A percentile compares a stretch with the other conserved stretches of the same genome.
Evolutionary conservation across 2,329 filamentous ascomycete genomes (phyloP).

Genomic region (Fusarium multiceps): DNA sequence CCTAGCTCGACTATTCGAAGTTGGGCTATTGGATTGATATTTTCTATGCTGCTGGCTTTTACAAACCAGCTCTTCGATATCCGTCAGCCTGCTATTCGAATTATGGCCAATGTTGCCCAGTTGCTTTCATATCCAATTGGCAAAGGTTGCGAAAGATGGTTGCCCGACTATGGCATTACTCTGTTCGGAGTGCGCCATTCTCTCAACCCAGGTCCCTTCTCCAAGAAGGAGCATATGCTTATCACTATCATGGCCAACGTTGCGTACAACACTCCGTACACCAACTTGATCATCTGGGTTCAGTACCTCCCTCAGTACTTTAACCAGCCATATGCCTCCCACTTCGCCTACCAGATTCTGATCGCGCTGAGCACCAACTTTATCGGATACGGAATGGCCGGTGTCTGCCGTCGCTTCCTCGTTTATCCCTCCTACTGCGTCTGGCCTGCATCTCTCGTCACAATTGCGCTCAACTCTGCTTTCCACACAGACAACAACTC

Average conservation of each 20-base stretch:
- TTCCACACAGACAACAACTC: slow-evolving; percentile 61
- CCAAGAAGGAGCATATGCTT: slow-evolving; percentile 70
- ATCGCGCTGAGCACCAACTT: slow-evolving; percentile 67
- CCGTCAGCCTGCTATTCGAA: slow-evolving; percentile 64
- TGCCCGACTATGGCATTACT: slow-evolving; percentile 64
- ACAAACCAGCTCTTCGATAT: slow-evolving; percentile 70
- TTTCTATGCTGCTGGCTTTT: slow-evolving; percentile 61
- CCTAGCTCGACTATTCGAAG: slow-evolving; percentile 66
- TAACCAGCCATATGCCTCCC: slow-evolving; percentile 64
- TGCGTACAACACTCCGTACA: slow-evolving; percentile 64
- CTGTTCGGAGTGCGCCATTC: slow-evolving; percentile 59
- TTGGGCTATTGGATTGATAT: slow-evolving; percentile 65
- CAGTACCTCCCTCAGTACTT: slow-evolving; percentile 65
- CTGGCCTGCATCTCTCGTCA: slow-evolving; percentile 67
- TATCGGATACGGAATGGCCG: slow-evolving; percentile 70
- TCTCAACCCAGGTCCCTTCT: slow-evolving; percentile 67
- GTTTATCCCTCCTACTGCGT: slow-evolving; percentile 67
- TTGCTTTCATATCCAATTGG: slow-evolving; percentile 67
- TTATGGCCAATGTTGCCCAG: slow-evolving; percentile 67
- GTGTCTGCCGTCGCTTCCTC: slow-evolving; percentile 63
- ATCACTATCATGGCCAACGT: slow-evolving; percentile 73
- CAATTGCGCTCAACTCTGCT: slow-evolving; percentile 65
- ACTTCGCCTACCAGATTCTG: slow-evolving; percentile 66
- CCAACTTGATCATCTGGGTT: slow-evolving; percentile 66
- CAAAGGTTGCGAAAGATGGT: slow-evolving; percentile 59